These are phyloP conservation scores for Vitis rotundifolia DNA, from an alignment of 164 flowering plant species.

Conservation along the genomic window DNA sequence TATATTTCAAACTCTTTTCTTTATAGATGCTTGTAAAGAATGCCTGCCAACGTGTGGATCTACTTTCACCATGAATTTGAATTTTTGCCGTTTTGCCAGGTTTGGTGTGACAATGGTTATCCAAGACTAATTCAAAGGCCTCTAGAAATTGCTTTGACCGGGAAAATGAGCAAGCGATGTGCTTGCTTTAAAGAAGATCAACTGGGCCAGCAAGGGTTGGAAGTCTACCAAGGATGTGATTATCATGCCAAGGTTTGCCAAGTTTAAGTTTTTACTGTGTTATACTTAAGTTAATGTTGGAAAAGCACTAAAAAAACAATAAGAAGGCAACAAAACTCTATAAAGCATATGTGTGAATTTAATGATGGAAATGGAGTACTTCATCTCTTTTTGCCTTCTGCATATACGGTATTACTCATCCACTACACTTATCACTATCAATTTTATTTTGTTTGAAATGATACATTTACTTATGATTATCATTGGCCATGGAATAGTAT, in stretches of 20 bases:
- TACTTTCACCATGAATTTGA: background rate
- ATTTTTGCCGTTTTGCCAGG: slow-evolving; percentile 36
- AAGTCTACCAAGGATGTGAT: slow-evolving; percentile 79
- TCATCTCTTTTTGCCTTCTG: too few relatives aligned
- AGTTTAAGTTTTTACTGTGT: slow-evolving; percentile 23
- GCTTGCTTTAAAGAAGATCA: slow-evolving; percentile 79
- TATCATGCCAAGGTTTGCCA: slow-evolving; percentile 52
- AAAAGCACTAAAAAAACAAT: background rate
- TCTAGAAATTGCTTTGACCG: slow-evolving; percentile 78
- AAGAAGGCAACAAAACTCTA: too few relatives aligned
- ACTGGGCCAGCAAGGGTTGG: slow-evolving; percentile 64
- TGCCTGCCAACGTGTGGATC: background rate
- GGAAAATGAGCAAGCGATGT: slow-evolving; percentile 86
- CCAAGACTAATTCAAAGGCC: slow-evolving; percentile 92
- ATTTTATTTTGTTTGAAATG: too few relatives aligned
- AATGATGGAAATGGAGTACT: too few relatives aligned
- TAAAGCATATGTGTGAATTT: too few relatives aligned
- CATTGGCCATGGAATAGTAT: too few relatives aligned
- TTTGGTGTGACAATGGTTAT: slow-evolving; percentile 86
- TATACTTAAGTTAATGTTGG: too few relatives aligned
- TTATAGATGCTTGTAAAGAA: background rate
- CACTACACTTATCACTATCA: too few relatives aligned
- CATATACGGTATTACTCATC: too few relatives aligned
- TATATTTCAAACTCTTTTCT: background rate
- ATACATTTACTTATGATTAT: too few relatives aligned